Conservation (phyloP, 1,284 basidiomycete genomes). For the Leccinum griseonigrum region DNA sequence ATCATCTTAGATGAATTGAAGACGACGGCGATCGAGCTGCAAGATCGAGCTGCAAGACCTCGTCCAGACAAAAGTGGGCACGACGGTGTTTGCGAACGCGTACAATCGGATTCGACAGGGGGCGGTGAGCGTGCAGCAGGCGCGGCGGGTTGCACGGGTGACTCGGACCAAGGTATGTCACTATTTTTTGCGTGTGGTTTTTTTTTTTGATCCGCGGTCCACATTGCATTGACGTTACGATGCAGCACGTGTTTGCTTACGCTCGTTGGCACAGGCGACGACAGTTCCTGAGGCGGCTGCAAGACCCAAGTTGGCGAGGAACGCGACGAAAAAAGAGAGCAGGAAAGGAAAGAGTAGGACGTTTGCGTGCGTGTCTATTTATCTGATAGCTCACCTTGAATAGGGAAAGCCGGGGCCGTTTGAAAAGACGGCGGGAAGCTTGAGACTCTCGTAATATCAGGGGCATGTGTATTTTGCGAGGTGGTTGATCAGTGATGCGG, state of each 20-base stretch:
- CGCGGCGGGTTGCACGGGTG: constrained; percentile 66
- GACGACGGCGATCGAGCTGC: constrained; percentile 76
- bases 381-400: not conserved
- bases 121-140: constrained; percentile 65
- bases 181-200: not conserved
- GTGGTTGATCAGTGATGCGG: not conserved
- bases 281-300: constrained; percentile 78
- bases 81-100: constrained; percentile 72
- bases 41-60: constrained; percentile 57
- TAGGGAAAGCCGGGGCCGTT: constrained; percentile 40
- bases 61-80: constrained; percentile 83
- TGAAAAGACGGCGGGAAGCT: constrained; percentile 38
- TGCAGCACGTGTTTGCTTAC: not conserved
- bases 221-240: not conserved
- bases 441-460: constrained; percentile 5
- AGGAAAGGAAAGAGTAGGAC: constrained; percentile 71
- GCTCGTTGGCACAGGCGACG: constrained; percentile 42
- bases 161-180: constrained; percentile 44
- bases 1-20: constrained; percentile 73
- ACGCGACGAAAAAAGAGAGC: constrained; percentile 75
- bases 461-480: not conserved
- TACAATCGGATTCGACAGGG: constrained; percentile 83
- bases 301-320: constrained; percentile 68
- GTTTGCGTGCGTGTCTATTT: constrained; percentile 49
- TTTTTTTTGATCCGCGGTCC: too few relatives aligned